Base-by-base conservation (phyloP, 495 filamentous ascomycete genomes). In the Coniosporium apollinis region DNA sequence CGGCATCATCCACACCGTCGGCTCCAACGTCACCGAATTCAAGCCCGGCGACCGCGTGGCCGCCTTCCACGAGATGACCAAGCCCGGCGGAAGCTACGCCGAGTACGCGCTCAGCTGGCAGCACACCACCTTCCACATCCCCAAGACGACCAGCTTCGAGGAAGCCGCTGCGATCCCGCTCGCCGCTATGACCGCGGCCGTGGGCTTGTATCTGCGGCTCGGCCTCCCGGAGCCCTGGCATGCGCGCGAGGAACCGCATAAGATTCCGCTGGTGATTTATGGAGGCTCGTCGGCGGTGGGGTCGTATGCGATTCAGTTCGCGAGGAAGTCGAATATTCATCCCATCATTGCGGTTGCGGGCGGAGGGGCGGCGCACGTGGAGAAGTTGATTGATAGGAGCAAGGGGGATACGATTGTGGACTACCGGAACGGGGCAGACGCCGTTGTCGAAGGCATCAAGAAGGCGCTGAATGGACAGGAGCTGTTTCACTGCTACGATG, bases 321-420 rank as follows among this genome's bases (percentile, higher is more conserved):
- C 79, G 14, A 46, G 42, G n/a, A 51, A 60, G 13, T 69, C 74
- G 22, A 74, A 81, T 45, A 75, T 86, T 39, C 76, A 82, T 49
- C 80, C 79, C 0, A 40, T 84, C n/a, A 74, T 84, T 37, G 69
- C 56, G 24, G 59, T 86, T 4, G 79, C 79, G 1, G 79, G 79
- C 1, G 56, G 57, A 14, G 69, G 70, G 7, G 52, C 47, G 9
- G 26, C 65, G 3, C 70, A 67, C 44, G 73, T 82, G 1, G 61
- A 70, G 48, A 52, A 45, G 0, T 50, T 82, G 21, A 62, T 87
- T 26, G 72, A 79, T 48, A 49, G 47, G 22, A 45, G 44, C 35
- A 79, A 77, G 49, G 80, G 81, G 31, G 81, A 87, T 47, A 52
- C 58, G 0, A 57, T 84, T 13, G 43, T 85, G 35, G 80, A 85